A percentile compares a stretch with the other conserved stretches of the same genome.
These are phyloP conservation scores for Sporothrix luriei DNA, from an alignment of 2,329 filamentous ascomycete genomes.

Conservation along the genomic window DNA sequence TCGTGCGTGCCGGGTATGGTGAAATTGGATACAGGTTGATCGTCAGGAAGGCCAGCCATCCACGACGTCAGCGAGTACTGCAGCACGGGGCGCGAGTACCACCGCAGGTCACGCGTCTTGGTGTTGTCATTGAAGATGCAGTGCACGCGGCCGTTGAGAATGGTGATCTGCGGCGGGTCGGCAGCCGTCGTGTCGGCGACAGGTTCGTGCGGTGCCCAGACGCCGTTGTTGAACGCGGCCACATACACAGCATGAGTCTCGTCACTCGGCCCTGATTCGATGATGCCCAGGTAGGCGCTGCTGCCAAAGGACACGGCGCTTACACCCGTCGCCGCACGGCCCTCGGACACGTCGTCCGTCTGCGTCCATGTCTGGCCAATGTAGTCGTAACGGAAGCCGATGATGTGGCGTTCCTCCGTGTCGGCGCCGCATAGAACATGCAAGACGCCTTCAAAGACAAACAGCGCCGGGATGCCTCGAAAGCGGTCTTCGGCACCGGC, in stretches of 20 bases:
- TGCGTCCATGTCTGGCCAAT: constrained; percentile 40
- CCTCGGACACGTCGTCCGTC: constrained; percentile 43
- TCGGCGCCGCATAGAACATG: constrained; percentile 42
- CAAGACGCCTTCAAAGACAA: constrained; percentile 41
- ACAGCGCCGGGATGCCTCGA: constrained; percentile 43
- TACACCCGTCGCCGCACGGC: constrained; percentile 42
- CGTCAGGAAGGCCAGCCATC: constrained; percentile 64
- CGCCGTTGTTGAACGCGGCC: constrained; percentile 34
- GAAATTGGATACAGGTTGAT: constrained; percentile 61
- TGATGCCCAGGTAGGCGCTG: constrained; percentile 40
- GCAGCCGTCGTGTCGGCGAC: constrained; percentile 36
- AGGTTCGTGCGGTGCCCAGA: constrained; percentile 37
- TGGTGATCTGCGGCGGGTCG: constrained; percentile 39
- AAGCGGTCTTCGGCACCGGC: constrained; percentile 34
- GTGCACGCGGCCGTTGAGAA: constrained; percentile 42
- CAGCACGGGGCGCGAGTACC: constrained; percentile 44
- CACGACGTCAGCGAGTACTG: constrained; percentile 53
- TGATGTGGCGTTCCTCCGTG: constrained; percentile 39
- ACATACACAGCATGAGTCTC: constrained; percentile 37
- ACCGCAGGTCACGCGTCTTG: constrained; percentile 41
- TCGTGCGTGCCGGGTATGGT: constrained; percentile 76
- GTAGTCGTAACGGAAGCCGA: constrained; percentile 42
- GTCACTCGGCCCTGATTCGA: constrained; percentile 38
- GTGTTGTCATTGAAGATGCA: constrained; percentile 43
- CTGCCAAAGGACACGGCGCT: constrained; percentile 44